Conservation (phyloP, 345 rosid genomes). For the Trapa incisa region DNA sequence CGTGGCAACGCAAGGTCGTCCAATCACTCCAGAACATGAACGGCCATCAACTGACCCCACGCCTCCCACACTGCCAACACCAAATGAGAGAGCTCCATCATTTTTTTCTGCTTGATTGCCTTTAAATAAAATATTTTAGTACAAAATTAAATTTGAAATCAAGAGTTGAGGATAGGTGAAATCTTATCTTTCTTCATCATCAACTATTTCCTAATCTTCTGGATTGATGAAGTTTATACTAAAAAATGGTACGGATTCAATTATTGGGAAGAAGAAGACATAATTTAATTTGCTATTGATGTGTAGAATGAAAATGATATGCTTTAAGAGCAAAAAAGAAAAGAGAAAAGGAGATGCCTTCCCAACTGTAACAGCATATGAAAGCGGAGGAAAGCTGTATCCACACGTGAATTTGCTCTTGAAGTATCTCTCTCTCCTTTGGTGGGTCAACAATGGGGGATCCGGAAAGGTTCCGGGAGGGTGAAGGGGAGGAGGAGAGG, state of each 20-base stretch:
- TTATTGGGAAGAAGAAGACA: no score
- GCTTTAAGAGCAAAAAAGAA: slow-evolving; percentile 1
- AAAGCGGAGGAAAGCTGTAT: not conserved
- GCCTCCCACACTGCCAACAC: not conserved
- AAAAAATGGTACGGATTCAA: not conserved
- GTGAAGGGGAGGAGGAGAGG: slow-evolving; percentile 27
- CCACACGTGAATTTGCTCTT: slow-evolving; percentile 1
- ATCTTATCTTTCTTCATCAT: no score
- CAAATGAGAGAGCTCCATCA: not conserved
- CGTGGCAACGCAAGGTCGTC: slow-evolving; percentile 19
- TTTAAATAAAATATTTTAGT: no score
- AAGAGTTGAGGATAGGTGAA: no score
- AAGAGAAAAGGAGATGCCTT: slow-evolving; percentile 14
- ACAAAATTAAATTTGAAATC: no score
- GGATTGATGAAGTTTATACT: not conserved
- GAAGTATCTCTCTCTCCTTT: not conserved
- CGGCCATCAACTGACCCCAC: slow-evolving; percentile 2
- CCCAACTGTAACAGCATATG: slow-evolving; percentile 8
- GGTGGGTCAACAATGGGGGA: slow-evolving; percentile 30
- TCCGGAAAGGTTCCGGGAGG: slow-evolving; percentile 11
- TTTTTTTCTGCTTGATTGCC: not conserved
- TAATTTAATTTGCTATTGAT: not conserved
- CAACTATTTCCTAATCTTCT: not conserved
- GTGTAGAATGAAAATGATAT: slow-evolving; percentile 10
- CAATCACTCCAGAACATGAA: slow-evolving; percentile 3